Evolutionary conservation across 2,329 filamentous ascomycete species (phyloP), one percentile per base, ranked within the genome.

Genomic region (Colletotrichum sansevieriae): DNA sequence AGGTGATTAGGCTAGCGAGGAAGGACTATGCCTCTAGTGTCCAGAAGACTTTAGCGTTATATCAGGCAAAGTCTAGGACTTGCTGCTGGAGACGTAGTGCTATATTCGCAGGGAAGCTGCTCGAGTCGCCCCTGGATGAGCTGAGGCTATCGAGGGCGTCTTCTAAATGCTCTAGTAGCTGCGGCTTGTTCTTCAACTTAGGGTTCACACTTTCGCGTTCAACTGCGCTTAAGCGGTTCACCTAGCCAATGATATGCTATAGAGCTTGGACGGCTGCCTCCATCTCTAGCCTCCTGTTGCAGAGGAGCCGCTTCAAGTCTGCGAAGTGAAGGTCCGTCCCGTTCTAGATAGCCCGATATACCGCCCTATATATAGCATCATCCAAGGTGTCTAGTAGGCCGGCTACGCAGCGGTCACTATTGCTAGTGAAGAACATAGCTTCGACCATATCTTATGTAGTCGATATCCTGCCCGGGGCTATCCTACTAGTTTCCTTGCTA

Each of bases 111-210:
- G 33, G 10, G 33, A 13, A 7, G 12, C 8, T 18, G 11, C 12
- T 13, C 15, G 8, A 9, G 41, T 9, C n/a, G 41, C 41, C 41
- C 6, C 41, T 6, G 15, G 41, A 44, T 10, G 6, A 10, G 29
- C 43, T 8, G 8, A 60, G 3, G 8, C 29, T 39, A 3, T 29
- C 3, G 3, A 60, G 20, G 11, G 44, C 25, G 12, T 43, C 33
- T 25, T 49, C 3, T 4, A 61, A 35, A 22, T 61, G 13, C 33
- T 61, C 2, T 0, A 52, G 25, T 11, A 60, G 22, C 9, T 13
- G 12, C 4, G 29, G 57, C n/a, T 60, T 60, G 11, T 60, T 49
- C 18, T 60, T 25, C 1, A 33, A 39, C 44, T 60, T 37, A 4
- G 18, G 57, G 3, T 60, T 49, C 4, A 60, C 29, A 5, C 15